Evolutionary conservation across 805 yeast genomes (phyloP).

Genomic region (Ogataea zsoltii): DNA sequence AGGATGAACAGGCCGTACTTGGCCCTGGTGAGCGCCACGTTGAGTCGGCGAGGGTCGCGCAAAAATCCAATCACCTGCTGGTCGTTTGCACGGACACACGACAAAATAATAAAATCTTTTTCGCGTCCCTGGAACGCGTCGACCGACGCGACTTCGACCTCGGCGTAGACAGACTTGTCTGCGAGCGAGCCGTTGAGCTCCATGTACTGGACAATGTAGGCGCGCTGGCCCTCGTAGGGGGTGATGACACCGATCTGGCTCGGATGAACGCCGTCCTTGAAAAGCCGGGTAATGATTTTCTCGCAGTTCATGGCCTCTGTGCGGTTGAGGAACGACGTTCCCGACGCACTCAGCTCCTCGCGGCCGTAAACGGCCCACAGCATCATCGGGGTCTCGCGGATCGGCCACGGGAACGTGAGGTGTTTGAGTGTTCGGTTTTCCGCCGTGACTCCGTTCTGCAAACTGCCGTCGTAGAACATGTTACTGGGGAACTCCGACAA

Average conservation of each 20-base stretch:
- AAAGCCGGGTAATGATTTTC: slow-evolving; percentile 67
- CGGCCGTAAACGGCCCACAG: slow-evolving; percentile 89
- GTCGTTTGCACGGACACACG: slow-evolving; percentile 67
- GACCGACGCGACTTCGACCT: slow-evolving; percentile 83
- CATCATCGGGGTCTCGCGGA: slow-evolving; percentile 85
- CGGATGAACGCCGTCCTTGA: slow-evolving; percentile 76
- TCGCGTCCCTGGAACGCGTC: slow-evolving; percentile 65
- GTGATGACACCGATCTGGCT: slow-evolving; percentile 89
- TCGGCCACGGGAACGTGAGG: slow-evolving; percentile 89
- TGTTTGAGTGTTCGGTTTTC: slow-evolving; percentile 61
- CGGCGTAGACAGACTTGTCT: slow-evolving; percentile 61
- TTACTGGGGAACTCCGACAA: slow-evolving; percentile 85
- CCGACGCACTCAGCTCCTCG: slow-evolving; percentile 82
- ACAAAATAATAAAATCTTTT: slow-evolving; percentile 50
- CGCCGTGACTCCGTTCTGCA: slow-evolving; percentile 87
- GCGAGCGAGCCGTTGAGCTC: slow-evolving; percentile 62
- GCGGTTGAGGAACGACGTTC: slow-evolving; percentile 79
- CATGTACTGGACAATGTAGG: slow-evolving; percentile 78
- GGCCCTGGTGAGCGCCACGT: slow-evolving; percentile 89
- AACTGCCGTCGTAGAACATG: slow-evolving; percentile 88
- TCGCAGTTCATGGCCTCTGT: slow-evolving; percentile 90
- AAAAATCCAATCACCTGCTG: slow-evolving; percentile 77
- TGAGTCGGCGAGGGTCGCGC: slow-evolving; percentile 80
- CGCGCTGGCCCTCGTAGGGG: slow-evolving; percentile 93
- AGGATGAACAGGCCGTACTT: slow-evolving; percentile 75